A percentile compares a stretch with the other conserved stretches of the same genome.
These are phyloP conservation scores for Rhodotorula sp. DNA, from an alignment of 1,284 basidiomycete genomes.

Conservation along the genomic window DNA sequence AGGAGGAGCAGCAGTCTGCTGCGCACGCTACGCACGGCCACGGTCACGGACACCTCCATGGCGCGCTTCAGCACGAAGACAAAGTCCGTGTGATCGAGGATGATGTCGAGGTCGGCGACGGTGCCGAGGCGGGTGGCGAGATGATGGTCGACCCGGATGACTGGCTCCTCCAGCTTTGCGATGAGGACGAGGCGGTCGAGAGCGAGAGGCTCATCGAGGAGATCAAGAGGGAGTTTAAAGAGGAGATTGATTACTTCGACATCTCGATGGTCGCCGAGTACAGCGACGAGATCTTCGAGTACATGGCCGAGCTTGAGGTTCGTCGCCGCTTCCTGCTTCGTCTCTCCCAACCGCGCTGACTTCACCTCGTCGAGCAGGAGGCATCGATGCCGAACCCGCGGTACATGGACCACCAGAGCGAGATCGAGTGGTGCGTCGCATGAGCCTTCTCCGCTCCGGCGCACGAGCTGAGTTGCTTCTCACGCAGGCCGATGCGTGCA, in stretches of 20 bases:
- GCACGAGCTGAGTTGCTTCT: background rate
- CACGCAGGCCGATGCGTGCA: constrained; percentile 55
- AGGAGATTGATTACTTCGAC: constrained; percentile 78
- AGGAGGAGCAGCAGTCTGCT: constrained; percentile 53
- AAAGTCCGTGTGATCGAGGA: constrained; percentile 28
- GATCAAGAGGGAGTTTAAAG: constrained; percentile 49
- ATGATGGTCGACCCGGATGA: constrained; percentile 32
- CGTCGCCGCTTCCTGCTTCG: constrained; percentile 41
- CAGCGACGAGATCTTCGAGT: constrained; percentile 92
- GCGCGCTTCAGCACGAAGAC: constrained; percentile 38
- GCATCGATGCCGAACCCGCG: constrained; percentile 86
- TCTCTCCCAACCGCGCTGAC: background rate
- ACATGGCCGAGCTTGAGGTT: constrained; percentile 91
- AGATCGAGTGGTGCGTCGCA: constrained; percentile 77
- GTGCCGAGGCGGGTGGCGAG: background rate
- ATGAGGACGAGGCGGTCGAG: constrained; percentile 30
- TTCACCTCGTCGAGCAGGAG: constrained; percentile 55
- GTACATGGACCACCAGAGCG: constrained; percentile 92
- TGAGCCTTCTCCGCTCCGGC: background rate
- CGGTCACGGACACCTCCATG: background rate
- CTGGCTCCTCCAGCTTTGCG: constrained; percentile 27
- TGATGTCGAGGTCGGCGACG: background rate
- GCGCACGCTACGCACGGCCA: constrained; percentile 42
- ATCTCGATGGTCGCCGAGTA: constrained; percentile 99
- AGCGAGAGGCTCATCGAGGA: constrained; percentile 42